Percentiles rank a stretch among this genome's conserved stretches.
These are phyloP conservation scores for Phytophthora agathidicida DNA, from an alignment of 352 stramenopile genomes.

Conservation along the genomic window DNA sequence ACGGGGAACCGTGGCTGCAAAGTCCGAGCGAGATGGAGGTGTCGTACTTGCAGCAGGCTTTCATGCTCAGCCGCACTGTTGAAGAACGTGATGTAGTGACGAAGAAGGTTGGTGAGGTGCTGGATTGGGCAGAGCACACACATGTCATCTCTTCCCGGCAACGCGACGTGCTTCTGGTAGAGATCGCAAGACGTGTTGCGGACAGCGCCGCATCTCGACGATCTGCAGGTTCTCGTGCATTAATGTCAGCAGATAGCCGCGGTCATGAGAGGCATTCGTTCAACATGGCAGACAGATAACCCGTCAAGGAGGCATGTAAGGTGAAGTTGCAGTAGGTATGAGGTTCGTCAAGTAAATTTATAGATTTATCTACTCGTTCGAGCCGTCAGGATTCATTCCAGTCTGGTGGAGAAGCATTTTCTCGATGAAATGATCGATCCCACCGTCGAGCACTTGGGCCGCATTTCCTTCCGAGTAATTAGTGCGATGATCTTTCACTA, in stretches of 20 bases:
- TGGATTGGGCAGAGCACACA: conserved; percentile 84
- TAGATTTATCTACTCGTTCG: conserved; percentile 15
- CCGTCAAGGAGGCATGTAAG: neutral
- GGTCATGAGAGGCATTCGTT: conserved; percentile 30
- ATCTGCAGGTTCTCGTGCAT: conserved; percentile 17
- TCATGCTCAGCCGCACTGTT: conserved; percentile 84
- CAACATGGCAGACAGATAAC: conserved; percentile 30
- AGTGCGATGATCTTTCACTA: conserved; percentile 97
- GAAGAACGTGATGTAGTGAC: conserved; percentile 82
- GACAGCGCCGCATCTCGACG: conserved; percentile 39
- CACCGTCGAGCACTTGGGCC: conserved; percentile 91
- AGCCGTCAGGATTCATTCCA: neutral
- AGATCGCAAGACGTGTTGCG: conserved; percentile 74
- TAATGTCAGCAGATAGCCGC: conserved; percentile 22
- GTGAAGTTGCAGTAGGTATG: conserved; percentile 1
- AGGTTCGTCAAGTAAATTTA: conserved; percentile 20
- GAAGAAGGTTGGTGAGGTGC: conserved; percentile 77
- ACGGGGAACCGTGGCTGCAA: conserved; percentile 96
- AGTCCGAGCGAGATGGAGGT: conserved; percentile 82
- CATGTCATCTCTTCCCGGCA: conserved; percentile 74
- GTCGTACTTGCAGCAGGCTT: conserved; percentile 80
- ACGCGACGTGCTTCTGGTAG: conserved; percentile 70
- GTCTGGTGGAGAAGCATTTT: conserved; percentile 66
- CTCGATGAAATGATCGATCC: conserved; percentile 85
- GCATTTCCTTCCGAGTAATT: conserved; percentile 91